Conservation (phyloP, 208 protist species). For the Trypanosoma melophagium region DNA sequence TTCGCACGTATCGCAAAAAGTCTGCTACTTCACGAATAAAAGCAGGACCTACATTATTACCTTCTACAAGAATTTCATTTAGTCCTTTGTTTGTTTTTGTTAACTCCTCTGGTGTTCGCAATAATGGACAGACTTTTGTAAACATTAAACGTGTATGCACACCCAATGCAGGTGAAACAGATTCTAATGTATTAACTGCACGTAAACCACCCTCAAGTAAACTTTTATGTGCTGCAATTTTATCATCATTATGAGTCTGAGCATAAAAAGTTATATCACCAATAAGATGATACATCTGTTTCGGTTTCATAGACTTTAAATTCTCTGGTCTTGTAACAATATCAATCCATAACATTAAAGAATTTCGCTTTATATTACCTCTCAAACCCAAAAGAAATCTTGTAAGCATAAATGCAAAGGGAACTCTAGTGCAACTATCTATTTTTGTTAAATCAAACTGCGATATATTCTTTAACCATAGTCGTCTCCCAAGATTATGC, state of each 20-base stretch:
- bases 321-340: constrained; percentile 11
- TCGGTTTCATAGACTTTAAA: constrained; percentile 1
- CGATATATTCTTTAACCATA: constrained; percentile 18
- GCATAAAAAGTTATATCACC: constrained; percentile 9
- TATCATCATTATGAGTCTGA: background rate
- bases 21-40: constrained; percentile 17
- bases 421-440: no score
- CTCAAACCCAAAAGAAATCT: background rate
- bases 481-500: constrained; percentile 9
- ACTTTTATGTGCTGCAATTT: constrained; percentile 1
- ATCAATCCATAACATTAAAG: constrained; percentile 26
- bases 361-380: constrained; percentile 10
- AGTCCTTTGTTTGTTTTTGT: constrained; percentile 11
- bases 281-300: constrained; percentile 11
- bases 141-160: constrained; percentile 13
- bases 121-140: constrained; percentile 7
- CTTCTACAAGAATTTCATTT: background rate
- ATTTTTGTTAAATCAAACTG: constrained; percentile 1
- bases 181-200: constrained; percentile 9
- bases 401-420: constrained; percentile 1
- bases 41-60: constrained; percentile 1
- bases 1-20: constrained; percentile 19
- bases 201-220: constrained; percentile 1
- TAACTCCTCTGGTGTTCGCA: constrained; percentile 20
- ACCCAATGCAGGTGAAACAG: background rate